Evolutionary conservation across 1,284 basidiomycete genomes (phyloP).

Genomic region (Puccinia coronata): DNA sequence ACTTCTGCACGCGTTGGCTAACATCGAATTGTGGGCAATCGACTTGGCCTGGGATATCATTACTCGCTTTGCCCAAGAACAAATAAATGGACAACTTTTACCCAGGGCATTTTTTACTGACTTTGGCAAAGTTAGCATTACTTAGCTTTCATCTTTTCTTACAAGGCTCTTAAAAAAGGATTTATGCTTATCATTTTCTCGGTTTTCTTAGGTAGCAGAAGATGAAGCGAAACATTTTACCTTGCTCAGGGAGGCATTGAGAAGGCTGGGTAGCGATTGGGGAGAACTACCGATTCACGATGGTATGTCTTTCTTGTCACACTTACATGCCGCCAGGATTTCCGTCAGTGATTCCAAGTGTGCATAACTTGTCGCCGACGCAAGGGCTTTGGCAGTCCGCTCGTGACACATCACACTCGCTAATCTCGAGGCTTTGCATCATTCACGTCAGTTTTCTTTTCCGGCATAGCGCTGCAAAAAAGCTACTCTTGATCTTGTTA

Average conservation of each 20-base stretch:
- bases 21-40: conserved; percentile 59
- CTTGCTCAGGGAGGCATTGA: conserved; percentile 55
- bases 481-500: background rate
- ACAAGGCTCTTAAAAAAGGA: background rate
- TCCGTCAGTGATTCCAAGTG: background rate
- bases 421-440: conserved; percentile 56
- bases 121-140: conserved; percentile 38
- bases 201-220: conserved; percentile 43
- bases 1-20: conserved; percentile 58
- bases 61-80: conserved; percentile 17
- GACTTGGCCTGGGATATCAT: conserved; percentile 57
- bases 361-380: background rate
- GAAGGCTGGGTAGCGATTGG: conserved; percentile 57
- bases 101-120: conserved; percentile 45
- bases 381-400: conserved; percentile 57
- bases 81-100: conserved; percentile 7
- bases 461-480: background rate
- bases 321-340: no score
- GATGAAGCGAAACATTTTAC: conserved; percentile 58
- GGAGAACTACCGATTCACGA: conserved; percentile 58
- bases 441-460: conserved; percentile 53
- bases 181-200: background rate
- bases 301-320: conserved; percentile 51
- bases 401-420: conserved; percentile 56
- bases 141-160: background rate